Evolutionary conservation across 1,284 basidiomycete species (phyloP), one percentile per base, ranked within the genome.

Genomic region (Heterobasidion occidentale): DNA sequence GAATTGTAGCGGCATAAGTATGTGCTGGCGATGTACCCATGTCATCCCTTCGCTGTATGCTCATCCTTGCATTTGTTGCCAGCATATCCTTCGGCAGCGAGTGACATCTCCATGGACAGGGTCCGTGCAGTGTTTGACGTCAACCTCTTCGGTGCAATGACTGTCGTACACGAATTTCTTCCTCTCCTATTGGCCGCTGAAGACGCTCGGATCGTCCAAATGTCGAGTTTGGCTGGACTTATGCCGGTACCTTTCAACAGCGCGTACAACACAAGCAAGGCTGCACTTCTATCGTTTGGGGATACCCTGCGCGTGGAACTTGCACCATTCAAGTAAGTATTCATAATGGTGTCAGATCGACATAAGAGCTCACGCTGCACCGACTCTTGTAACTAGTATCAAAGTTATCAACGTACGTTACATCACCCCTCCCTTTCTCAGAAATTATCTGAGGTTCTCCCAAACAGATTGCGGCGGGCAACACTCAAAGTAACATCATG

Each of bases 251-350:
- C 68, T 2, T 68, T 68, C 51, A 55, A 62, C 17, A 56, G 59
- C 7, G 58, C 61, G 5, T 71, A 70, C 57, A 69, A 64, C 52
- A 58, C 63, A 7, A 63, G 57, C 54, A 72, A 72, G 56, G 69
- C 68, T 1, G 70, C 67, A 2, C 38, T 71, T 14, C 60, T 63
- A 46, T 53, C 64, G 3, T 66, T 61, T 14, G 57, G 63, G 14
- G 63, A 72, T 46, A 68, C 67, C 0, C 56, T 69, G 12, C 61
- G 69, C 1, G 59, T 70, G 8, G 70, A 72, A 51, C 55, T 72
- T 38, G 62, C 61, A 4, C 69, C 70, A 3, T 55, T 58, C 53
- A 48, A 42, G 57, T 58, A 27, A 27, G 53, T 38, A 9, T 7
- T 27, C 27, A 27, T 27, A 4, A 27, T 27, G 27, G 27, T 27